Conservation (phyloP, 2,329 filamentous ascomycete genomes). For the Clonostachys byssicola region DNA sequence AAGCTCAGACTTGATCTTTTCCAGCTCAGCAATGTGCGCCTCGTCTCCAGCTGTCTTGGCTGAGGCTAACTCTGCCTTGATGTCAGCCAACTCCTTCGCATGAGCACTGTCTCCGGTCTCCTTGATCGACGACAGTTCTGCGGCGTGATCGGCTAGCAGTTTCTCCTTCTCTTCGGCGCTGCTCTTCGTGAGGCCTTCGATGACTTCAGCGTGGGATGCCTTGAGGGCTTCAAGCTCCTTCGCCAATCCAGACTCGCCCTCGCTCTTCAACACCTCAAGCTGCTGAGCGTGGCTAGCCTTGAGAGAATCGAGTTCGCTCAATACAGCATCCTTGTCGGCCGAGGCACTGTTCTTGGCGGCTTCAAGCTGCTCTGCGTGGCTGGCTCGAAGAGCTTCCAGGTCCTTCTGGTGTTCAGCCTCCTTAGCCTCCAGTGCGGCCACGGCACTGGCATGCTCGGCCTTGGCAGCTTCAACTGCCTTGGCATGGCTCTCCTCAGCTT, state of each 20-base stretch:
- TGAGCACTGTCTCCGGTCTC: constrained; percentile 17
- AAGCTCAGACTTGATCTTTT: constrained; percentile 20
- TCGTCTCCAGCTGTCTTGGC: constrained; percentile 20
- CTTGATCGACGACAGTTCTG: constrained; percentile 17
- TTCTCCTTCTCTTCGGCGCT: constrained; percentile 29
- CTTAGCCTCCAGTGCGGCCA: constrained; percentile 43
- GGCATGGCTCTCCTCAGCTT: constrained; percentile 30
- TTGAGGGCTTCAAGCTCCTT: constrained; percentile 36
- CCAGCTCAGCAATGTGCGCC: constrained; percentile 28
- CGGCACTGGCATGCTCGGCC: constrained; percentile 35
- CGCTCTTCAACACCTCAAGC: constrained; percentile 34
- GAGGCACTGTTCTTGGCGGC: constrained; percentile 47
- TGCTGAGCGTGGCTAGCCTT: constrained; percentile 50
- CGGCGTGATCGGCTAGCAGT: constrained; percentile 18
- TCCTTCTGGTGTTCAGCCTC: constrained; percentile 48
- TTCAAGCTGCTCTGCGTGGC: constrained; percentile 56
- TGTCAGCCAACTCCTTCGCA: constrained; percentile 21
- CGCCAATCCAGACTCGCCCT: constrained; percentile 31
- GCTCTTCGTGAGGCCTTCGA: constrained; percentile 37
- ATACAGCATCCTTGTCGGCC: constrained; percentile 41
- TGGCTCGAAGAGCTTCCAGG: constrained; percentile 50
- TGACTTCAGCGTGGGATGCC: constrained; percentile 33
- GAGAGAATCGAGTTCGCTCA: constrained; percentile 47
- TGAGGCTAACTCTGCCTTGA: constrained; percentile 20
- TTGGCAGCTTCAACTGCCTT: constrained; percentile 36